phyloP scores from a whole-genome alignment of 805 yeast species.

The Hermanozyma aechmeae region DNA sequence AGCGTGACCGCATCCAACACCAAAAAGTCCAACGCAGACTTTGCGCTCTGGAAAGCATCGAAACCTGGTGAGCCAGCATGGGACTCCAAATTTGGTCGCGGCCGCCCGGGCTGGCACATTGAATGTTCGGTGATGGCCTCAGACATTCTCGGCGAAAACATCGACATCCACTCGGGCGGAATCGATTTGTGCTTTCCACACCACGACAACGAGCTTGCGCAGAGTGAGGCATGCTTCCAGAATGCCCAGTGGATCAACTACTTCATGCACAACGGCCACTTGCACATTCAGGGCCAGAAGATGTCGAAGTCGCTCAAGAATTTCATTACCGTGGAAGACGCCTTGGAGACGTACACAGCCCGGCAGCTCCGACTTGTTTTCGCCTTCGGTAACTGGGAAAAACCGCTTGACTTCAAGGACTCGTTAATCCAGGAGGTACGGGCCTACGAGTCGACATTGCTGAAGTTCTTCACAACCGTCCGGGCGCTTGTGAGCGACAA shows the following conservation, averaged over 20 bases:
- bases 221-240: constrained; percentile 86
- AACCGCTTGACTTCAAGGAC: constrained; percentile 86
- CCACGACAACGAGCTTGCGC: constrained; percentile 97
- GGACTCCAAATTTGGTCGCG: constrained; percentile 94
- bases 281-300: constrained; percentile 97
- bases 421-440: constrained; percentile 67
- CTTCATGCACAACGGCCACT: constrained; percentile 93
- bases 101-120: constrained; percentile 99
- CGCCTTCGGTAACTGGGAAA: constrained; percentile 88
- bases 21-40: constrained; percentile 73
- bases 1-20: constrained; percentile 37
- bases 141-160: constrained; percentile 68
- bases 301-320: constrained; percentile 95
- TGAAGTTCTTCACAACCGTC: constrained; percentile 80
- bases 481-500: constrained; percentile 71
- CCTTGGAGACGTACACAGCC: constrained; percentile 57
- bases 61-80: constrained; percentile 97
- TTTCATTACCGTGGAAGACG: constrained; percentile 90
- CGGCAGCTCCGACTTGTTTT: constrained; percentile 88
- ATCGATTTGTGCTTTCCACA: constrained; percentile 97
- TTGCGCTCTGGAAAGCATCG: constrained; percentile 94
- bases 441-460: constrained; percentile 62
- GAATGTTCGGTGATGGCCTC: constrained; percentile 99
- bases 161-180: constrained; percentile 97
- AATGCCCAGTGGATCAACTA: constrained; percentile 95